Conservation (phyloP, 352 stramenopile species). For the Aphanomyces cochlioides region DNA sequence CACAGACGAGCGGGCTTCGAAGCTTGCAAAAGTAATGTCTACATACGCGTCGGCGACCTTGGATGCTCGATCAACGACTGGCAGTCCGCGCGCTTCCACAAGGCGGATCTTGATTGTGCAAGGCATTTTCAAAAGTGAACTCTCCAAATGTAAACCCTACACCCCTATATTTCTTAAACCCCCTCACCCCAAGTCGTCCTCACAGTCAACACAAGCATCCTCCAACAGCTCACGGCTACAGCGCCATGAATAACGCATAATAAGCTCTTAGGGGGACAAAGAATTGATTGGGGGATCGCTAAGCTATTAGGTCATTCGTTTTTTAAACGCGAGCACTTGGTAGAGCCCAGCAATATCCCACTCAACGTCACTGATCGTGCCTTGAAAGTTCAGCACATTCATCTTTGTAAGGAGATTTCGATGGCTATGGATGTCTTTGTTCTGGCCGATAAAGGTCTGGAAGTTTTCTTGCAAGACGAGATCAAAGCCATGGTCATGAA, state of each 20-base stretch:
- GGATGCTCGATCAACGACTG: slow-evolving; percentile 76
- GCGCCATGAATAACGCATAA: too few relatives aligned
- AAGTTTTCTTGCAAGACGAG: slow-evolving; percentile 82
- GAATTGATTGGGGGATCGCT: too few relatives aligned
- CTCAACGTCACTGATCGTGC: slow-evolving; percentile 78
- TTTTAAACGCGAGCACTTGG: slow-evolving; percentile 68
- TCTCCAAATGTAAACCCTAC: background rate
- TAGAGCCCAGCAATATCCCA: slow-evolving; percentile 85
- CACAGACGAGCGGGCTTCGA: slow-evolving; percentile 85
- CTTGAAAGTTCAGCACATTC: slow-evolving; percentile 83
- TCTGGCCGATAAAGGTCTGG: slow-evolving; percentile 72
- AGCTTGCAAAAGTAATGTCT: slow-evolving; percentile 80
- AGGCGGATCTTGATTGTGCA: slow-evolving; percentile 90
- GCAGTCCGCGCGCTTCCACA: slow-evolving; percentile 84
- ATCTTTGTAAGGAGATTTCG: slow-evolving; percentile 74
- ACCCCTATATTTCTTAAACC: too few relatives aligned
- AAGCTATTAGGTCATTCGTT: background rate
- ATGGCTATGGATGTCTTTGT: slow-evolving; percentile 53
- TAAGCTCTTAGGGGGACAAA: too few relatives aligned
- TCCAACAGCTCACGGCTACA: too few relatives aligned
- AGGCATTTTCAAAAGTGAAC: slow-evolving; percentile 51
- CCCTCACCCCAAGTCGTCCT: too few relatives aligned
- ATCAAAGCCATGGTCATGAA: slow-evolving; percentile 76
- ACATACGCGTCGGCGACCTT: slow-evolving; percentile 86
- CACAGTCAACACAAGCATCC: too few relatives aligned